Percentiles rank a stretch among this genome's conserved stretches.
phyloP scores from a whole-genome alignment of 2,329 filamentous ascomycete genomes.

The Aspergillus eucalypticola region DNA sequence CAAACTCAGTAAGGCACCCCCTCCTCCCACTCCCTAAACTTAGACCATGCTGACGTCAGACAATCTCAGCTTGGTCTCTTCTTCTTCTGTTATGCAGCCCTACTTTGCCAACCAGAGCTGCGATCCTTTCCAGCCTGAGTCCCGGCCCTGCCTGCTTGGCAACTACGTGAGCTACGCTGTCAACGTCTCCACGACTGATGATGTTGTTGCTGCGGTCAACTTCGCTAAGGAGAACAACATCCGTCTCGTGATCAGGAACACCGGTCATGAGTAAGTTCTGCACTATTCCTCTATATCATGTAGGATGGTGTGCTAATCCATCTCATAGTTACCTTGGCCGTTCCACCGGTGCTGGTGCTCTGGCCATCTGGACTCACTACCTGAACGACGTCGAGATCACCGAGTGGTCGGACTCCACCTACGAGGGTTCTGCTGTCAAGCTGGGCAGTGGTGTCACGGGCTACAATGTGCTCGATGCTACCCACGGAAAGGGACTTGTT shows the following conservation, averaged over 20 bases:
- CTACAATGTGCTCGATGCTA: constrained; percentile 51
- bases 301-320: not conserved
- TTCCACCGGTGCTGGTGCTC: constrained; percentile 59
- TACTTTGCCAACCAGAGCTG: constrained; percentile 37
- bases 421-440: constrained; percentile 54
- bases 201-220: constrained; percentile 33
- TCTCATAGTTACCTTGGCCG: constrained; percentile 49
- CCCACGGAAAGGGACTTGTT: constrained; percentile 48
- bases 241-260: constrained; percentile 50
- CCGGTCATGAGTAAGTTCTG: constrained; percentile 41
- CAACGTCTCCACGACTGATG: constrained; percentile 31
- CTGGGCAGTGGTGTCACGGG: constrained; percentile 58
- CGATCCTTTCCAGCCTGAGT: constrained; percentile 31
- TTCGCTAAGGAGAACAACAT: constrained; percentile 54
- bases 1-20: constrained; percentile 26
- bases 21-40: not conserved
- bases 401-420: constrained; percentile 44
- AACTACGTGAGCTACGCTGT: constrained; percentile 38
- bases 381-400: constrained; percentile 31
- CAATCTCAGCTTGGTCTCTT: constrained; percentile 23
- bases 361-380: constrained; percentile 38
- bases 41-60: not conserved
- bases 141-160: constrained; percentile 28
- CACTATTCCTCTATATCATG: not conserved
- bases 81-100: constrained; percentile 36